phyloP scores from a whole-genome alignment of 371 early-diverging fungal species.

The Cokeromyces recurvatus region DNA sequence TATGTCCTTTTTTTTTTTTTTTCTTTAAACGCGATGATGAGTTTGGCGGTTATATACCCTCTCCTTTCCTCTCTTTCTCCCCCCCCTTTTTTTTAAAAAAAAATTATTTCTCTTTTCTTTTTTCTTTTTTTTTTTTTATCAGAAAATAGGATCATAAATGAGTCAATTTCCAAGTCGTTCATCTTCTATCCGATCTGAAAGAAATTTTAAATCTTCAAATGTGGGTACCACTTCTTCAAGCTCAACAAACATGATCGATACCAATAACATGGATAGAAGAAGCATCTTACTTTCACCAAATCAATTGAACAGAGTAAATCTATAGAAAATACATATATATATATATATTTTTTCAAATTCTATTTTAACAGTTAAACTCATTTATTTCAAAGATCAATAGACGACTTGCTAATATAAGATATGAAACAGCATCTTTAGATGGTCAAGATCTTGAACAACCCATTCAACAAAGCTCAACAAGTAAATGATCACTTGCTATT shows the following conservation, averaged over 20 bases:
- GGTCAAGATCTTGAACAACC: too few species aligned
- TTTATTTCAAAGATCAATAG: slow-evolving; percentile 24
- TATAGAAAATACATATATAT: too few species aligned
- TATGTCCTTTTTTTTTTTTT: too few species aligned
- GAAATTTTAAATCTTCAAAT: slow-evolving; percentile 8
- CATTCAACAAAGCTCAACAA: too few species aligned
- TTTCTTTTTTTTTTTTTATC: too few species aligned
- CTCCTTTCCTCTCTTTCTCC: too few species aligned
- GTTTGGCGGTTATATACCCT: too few species aligned
- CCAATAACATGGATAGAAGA: slow-evolving; percentile 1
- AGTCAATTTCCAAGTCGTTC: slow-evolving; percentile 1
- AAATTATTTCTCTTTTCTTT: too few species aligned
- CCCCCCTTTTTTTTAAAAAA: too few species aligned
- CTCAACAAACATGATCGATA: background rate
- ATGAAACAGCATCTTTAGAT: slow-evolving; percentile 19
- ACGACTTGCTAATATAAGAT: slow-evolving; percentile 33
- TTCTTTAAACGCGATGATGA: background rate
- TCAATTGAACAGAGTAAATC: slow-evolving; percentile 41
- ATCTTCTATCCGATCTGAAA: slow-evolving; percentile 10
- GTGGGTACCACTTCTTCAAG: background rate
- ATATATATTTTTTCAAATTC: background rate
- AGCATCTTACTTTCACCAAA: slow-evolving; percentile 30
- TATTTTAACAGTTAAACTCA: background rate
- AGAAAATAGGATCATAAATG: too few species aligned
- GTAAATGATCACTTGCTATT: too few species aligned